Evolutionary conservation across 2,329 filamentous ascomycete species (phyloP), one percentile per base, ranked within the genome.

Genomic region (Diaporthe amygdali): DNA sequence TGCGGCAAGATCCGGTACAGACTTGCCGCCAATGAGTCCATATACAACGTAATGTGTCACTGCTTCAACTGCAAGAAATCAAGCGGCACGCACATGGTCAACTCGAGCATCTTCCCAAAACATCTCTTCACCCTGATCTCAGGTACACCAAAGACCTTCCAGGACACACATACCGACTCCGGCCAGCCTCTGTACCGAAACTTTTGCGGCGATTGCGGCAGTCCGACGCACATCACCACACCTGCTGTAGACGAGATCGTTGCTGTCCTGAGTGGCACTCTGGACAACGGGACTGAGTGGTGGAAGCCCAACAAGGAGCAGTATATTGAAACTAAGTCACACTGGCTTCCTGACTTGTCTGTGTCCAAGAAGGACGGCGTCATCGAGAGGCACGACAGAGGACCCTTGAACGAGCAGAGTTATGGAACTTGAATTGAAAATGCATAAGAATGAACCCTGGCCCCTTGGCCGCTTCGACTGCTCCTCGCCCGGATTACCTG

Each of bases 41-140:
- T 68, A 44, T 71, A 67, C 52, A 71, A 68, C 34, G 63, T 71
- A 4, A 68, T 71, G n/a, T 71, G 69, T 46, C 69, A 71, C 25
- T 68, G 69, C 27, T 22, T 46, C 17, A 68, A 63, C 46, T 71
- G 64, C 44, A 71, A 71, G 46, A 71, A 68, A 34, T 55, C 69
- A 32, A 71, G 52, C 20, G 69, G 69, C 32, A 54, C 64, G 14
- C 63, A 71, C 46, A 68, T 68, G 63, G 69, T 67, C 63, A 61
- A 71, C 12, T 61, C 63, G 25, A 68, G 64, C 39, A 63, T 68
- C 34, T 68, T 71, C 25, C 54, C 41, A 9, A 67, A 39, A 41
- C 44, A 68, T n/a, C 63, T 54, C 17, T 68, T 71, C 17, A 41
- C 51, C 17, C 20, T 68, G 14, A 68, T 52, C 12, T 52, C 51